Evolutionary conservation across 306 rosid genomes (phyloP).

Genomic region (Aeschynomene evenia): DNA sequence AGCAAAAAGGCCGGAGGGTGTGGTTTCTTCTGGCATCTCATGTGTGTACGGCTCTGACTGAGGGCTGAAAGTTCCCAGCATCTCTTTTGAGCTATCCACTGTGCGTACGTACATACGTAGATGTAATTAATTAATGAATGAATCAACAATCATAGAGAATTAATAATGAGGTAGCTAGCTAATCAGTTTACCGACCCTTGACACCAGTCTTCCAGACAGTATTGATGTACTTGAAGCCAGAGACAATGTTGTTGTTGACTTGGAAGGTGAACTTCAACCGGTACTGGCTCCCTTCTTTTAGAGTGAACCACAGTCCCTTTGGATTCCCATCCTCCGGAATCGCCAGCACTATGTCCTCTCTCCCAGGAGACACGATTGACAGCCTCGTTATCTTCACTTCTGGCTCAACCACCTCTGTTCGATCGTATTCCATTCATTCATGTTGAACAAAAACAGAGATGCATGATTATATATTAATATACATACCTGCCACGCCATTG

Average conservation of each 20-base stretch:
- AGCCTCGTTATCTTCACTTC: conserved; percentile 80
- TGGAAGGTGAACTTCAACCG: conserved; percentile 63
- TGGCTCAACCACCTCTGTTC: no score
- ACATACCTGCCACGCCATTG: conserved; percentile 60
- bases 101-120: no score
- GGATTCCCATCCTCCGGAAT: conserved; percentile 78
- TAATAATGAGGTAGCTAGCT: no score
- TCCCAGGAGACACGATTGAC: conserved; percentile 61
- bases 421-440: no score
- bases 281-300: conserved; percentile 89
- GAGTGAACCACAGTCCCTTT: conserved; percentile 88
- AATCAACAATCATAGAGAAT: neutral
- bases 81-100: conserved; percentile 84
- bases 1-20: conserved; percentile 86
- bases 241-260: conserved; percentile 83
- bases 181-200: no score
- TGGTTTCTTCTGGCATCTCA: conserved; percentile 85
- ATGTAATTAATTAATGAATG: no score
- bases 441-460: no score
- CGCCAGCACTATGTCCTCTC: conserved; percentile 71
- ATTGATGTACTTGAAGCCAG: conserved; percentile 86
- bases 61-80: conserved; percentile 95
- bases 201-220: conserved; percentile 88
- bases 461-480: neutral
- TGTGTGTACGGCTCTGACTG: conserved; percentile 75